Conservation (phyloP, 306 rosid genomes). For the Rosa persica region DNA sequence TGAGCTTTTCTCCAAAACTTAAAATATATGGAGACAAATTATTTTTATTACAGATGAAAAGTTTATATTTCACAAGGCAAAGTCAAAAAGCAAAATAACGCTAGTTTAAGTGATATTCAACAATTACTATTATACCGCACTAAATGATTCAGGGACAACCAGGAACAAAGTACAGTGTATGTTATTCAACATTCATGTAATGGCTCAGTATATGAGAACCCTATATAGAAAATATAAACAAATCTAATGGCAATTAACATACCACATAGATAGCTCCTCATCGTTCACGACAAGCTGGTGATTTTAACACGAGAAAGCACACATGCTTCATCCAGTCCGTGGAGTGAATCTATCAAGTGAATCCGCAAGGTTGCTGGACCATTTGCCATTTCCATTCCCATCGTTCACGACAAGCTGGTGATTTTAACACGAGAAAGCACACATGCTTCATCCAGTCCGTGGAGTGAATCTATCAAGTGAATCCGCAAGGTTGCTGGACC, state of each 20-base stretch:
- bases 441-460: constrained; percentile 70
- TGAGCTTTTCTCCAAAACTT: background rate
- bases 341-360: constrained; percentile 81
- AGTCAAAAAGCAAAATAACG: background rate
- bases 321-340: constrained; percentile 71
- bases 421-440: constrained; percentile 63
- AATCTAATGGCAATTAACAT: constrained; percentile 18
- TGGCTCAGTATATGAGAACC: background rate
- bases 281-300: constrained; percentile 37
- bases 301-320: constrained; percentile 64
- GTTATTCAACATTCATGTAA: constrained; percentile 4
- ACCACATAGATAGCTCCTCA: constrained; percentile 23
- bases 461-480: constrained; percentile 81
- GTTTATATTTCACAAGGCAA: background rate
- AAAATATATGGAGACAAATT: background rate
- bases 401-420: constrained; percentile 41
- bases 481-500: constrained; percentile 85
- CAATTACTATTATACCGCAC: background rate
- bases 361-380: constrained; percentile 86
- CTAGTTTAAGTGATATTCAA: background rate
- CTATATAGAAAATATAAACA: background rate
- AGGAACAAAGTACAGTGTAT: background rate
- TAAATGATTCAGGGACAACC: background rate
- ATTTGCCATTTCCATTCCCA: constrained; percentile 72
- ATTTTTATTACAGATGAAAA: background rate